Evolutionary conservation across 257 asterid genomes (phyloP), one percentile per base, ranked within the genome.

Genomic region (Ehretia macrophylla): DNA sequence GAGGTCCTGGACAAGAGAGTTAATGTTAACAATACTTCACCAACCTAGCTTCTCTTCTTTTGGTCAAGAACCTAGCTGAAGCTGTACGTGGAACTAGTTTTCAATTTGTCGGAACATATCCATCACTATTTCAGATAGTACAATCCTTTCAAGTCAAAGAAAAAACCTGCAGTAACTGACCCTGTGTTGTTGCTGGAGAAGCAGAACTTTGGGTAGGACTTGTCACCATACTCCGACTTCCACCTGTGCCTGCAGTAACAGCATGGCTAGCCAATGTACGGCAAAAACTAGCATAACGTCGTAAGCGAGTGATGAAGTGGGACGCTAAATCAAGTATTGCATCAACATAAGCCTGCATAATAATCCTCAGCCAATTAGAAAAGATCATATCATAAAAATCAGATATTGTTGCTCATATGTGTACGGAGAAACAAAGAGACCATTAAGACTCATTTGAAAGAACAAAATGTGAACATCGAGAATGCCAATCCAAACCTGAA

Each of bases 281-380:
- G 66, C 99, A 93, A 79, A 93, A 93, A 79, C 99, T 93, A 70
- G 99, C 99, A 67, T 93, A 93, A 65, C 99, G 97, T n/a, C 99
- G 80, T 74, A 93, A 68, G 38, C 99, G 89, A 10, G 99, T 93
- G 75, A 93, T 89, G 70, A 93, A 93, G 78, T 93, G 99, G 55
- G 99, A 93, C 20, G 99, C 99, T 49, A 93, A 79, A 85, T 93
- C 99, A 53, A 93, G 99, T 54, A 93, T 94, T 3, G 97, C 99
- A 66, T 93, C 99, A 58, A 89, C 99, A 71, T 89, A 93, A 48
- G 96, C 97, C 99, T 92, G 86, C 70, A 70, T 48, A 3, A 52
- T 51, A 60, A 66, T 48, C 14, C 23, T 20, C 51, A 12, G 65
- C 53, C 12, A 52, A 39, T 68, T 70, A 73, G 77, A 75, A 60